These are phyloP conservation scores for Eleusine coracana DNA, from an alignment of 176 grass and related monocot genomes.

Conservation along the genomic window DNA sequence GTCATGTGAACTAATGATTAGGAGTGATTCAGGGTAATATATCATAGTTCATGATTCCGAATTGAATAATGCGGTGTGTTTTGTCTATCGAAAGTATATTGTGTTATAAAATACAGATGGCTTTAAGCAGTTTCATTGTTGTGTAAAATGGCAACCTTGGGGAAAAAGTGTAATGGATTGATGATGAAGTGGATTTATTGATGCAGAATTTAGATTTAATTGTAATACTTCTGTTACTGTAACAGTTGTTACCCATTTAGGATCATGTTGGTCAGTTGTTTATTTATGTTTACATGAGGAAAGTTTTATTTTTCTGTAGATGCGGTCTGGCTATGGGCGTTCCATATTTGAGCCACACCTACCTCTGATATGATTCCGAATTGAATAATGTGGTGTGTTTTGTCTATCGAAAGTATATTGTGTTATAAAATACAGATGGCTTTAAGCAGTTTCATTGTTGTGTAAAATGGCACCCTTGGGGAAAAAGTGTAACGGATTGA, in stretches of 20 bases:
- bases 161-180: not conserved
- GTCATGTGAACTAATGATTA: not conserved
- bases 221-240: not conserved
- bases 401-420: not conserved
- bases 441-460: not conserved
- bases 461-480: not conserved
- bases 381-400: not conserved
- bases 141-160: not conserved
- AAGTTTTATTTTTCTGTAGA: constrained; percentile 44
- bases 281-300: constrained; percentile 22
- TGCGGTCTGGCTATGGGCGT: constrained; percentile 90
- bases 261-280: not conserved
- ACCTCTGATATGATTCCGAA: constrained; percentile 56
- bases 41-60: not conserved
- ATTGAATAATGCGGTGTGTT: not conserved
- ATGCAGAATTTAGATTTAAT: not conserved
- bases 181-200: not conserved
- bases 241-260: not conserved
- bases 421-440: not conserved
- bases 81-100: not conserved
- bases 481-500: too few species aligned
- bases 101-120: not conserved
- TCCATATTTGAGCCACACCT: constrained; percentile 76
- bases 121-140: not conserved
- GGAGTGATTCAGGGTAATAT: too few species aligned